Evolutionary conservation across 1,284 basidiomycete genomes (phyloP).

Genomic region (Cystobasidium pallidum): DNA sequence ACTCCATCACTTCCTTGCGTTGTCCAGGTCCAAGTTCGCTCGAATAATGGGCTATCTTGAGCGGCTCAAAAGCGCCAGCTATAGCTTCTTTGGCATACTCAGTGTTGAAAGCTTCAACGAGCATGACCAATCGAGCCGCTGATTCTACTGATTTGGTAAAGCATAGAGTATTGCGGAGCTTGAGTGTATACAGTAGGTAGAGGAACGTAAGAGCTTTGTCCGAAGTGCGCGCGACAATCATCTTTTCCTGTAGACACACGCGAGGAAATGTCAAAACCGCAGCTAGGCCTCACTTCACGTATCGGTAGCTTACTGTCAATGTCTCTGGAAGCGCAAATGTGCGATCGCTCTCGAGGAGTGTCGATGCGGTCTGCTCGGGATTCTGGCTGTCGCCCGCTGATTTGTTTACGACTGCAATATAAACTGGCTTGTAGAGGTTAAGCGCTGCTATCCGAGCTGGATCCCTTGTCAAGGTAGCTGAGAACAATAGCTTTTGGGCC

Average conservation of each 20-base stretch:
- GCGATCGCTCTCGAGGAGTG: slow-evolving; percentile 63
- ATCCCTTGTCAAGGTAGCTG: slow-evolving; percentile 92
- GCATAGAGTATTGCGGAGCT: slow-evolving; percentile 74
- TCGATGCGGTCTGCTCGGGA: slow-evolving; percentile 58
- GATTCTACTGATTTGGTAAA: slow-evolving; percentile 97
- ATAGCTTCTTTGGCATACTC: slow-evolving; percentile 24
- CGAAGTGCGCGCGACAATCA: slow-evolving; percentile 76
- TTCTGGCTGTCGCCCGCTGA: slow-evolving; percentile 47
- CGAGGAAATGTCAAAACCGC: too few relatives aligned
- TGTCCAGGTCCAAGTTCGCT: slow-evolving; percentile 78
- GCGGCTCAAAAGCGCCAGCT: slow-evolving; percentile 48
- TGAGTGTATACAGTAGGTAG: slow-evolving; percentile 71
- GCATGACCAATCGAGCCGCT: slow-evolving; percentile 75
- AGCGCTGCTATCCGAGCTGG: slow-evolving; percentile 87
- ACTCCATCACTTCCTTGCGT: slow-evolving; percentile 73
- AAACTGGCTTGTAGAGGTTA: slow-evolving; percentile 77
- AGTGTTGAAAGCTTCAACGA: slow-evolving; percentile 74
- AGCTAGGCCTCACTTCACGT: background rate
- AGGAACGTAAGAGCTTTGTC: slow-evolving; percentile 89
- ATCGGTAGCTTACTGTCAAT: slow-evolving; percentile 64
- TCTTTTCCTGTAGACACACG: slow-evolving; percentile 69
- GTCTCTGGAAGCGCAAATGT: slow-evolving; percentile 80
- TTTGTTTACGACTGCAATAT: slow-evolving; percentile 76
- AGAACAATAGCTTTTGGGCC: slow-evolving; percentile 95
- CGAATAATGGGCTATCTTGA: slow-evolving; percentile 71